phyloP scores from a whole-genome alignment of 768 basidiomycete genomes.

The Pluteus cervinus region DNA sequence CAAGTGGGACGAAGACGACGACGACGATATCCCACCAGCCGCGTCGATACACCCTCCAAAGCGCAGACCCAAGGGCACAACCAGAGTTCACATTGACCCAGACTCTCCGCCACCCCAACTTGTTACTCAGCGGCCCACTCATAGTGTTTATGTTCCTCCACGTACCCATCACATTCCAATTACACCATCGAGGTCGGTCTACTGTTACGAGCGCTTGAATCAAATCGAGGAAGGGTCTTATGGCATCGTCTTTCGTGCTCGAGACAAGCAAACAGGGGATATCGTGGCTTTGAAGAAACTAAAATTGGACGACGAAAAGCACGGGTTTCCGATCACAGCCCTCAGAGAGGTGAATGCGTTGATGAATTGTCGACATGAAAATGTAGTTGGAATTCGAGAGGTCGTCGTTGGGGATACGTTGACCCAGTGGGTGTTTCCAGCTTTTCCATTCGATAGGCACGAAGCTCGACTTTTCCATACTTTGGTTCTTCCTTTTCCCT shows the following conservation, averaged over 20 bases:
- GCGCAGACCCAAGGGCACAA: conserved; percentile 47
- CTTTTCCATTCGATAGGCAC: conserved; percentile 13
- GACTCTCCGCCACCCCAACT: conserved; percentile 12
- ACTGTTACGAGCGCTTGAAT: conserved; percentile 89
- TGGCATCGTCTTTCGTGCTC: conserved; percentile 94
- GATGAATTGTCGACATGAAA: conserved; percentile 91
- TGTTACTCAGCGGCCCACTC: conserved; percentile 18
- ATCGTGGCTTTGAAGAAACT: conserved; percentile 97
- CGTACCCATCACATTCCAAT: conserved; percentile 76
- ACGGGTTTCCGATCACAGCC: conserved; percentile 97
- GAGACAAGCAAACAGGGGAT: conserved; percentile 90
- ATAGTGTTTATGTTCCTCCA: conserved; percentile 72
- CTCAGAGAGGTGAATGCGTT: conserved; percentile 94
- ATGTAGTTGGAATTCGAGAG: conserved; percentile 95
- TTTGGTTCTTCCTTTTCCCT: conserved; percentile 11
- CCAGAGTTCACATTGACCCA: conserved; percentile 15
- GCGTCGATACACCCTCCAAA: conserved; percentile 39
- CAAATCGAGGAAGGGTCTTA: conserved; percentile 99
- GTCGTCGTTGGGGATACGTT: conserved; percentile 98
- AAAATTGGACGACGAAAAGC: conserved; percentile 97
- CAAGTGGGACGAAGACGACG: conserved; percentile 59
- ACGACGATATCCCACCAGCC: conserved; percentile 19
- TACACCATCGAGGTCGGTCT: conserved; percentile 85
- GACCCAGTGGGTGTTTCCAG: conserved; percentile 79
- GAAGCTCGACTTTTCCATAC: conserved; percentile 19